Percentiles rank a stretch among this genome's conserved stretches.
phyloP scores from a whole-genome alignment of 2,329 filamentous ascomycete genomes.

The Sclerotiophoma versabilis region DNA sequence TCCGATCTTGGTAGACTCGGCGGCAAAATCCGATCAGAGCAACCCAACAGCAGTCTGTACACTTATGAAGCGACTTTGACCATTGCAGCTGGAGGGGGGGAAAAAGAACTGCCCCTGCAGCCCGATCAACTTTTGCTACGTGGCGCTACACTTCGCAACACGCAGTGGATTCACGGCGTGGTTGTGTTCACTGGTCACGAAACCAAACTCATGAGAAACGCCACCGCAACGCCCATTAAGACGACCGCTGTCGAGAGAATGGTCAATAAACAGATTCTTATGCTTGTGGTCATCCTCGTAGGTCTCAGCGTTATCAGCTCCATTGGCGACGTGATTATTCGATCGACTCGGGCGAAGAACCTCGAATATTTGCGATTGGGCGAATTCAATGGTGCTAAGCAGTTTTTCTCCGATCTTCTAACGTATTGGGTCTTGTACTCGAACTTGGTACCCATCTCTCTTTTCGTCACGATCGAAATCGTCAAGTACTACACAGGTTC shows the following conservation, averaged over 20 bases:
- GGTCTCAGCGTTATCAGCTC: constrained; percentile 88
- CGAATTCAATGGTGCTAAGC: constrained; percentile 69
- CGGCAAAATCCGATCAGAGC: constrained; percentile 89
- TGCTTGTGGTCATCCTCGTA: constrained; percentile 85
- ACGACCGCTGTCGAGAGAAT: constrained; percentile 93
- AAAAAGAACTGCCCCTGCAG: constrained; percentile 88
- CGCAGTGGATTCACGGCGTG: constrained; percentile 93
- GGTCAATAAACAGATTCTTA: constrained; percentile 91
- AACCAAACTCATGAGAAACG: constrained; percentile 98
- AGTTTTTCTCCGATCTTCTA: constrained; percentile 92
- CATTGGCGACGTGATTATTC: constrained; percentile 84
- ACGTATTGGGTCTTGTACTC: constrained; percentile 99
- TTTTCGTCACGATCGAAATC: constrained; percentile 96
- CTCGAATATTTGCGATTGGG: constrained; percentile 76
- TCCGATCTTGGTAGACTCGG: constrained; percentile 84
- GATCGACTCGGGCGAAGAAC: constrained; percentile 66
- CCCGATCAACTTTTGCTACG: constrained; percentile 93
- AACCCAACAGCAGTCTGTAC: constrained; percentile 97
- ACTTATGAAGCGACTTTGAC: constrained; percentile 97
- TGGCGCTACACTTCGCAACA: constrained; percentile 93
- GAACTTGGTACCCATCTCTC: constrained; percentile 92
- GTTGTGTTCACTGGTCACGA: constrained; percentile 98
- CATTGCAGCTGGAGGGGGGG: constrained; percentile 85
- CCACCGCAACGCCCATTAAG: constrained; percentile 96
- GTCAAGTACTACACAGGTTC: constrained; percentile 99